A percentile compares a stretch with the other conserved stretches of the same genome.
Evolutionary conservation across 768 basidiomycete species (phyloP).

Genomic region (Kwoniella sp.): DNA sequence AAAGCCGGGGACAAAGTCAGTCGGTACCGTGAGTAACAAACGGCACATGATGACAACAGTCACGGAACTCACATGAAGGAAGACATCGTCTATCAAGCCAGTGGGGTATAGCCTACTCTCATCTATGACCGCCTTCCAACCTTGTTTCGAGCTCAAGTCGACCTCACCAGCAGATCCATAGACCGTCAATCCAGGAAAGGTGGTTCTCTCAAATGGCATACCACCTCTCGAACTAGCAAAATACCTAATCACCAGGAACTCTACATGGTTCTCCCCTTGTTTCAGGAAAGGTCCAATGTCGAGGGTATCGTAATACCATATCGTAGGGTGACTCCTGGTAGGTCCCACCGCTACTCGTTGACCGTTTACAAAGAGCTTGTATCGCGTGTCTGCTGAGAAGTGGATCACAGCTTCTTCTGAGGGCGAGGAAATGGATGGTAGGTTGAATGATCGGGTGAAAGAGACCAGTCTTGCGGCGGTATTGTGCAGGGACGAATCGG

Average conservation of each 20-base stretch:
- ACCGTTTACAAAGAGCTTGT: conserved; percentile 38
- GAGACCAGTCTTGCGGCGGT: conserved; percentile 21
- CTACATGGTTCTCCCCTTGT: conserved; percentile 22
- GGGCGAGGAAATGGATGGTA: conserved; percentile 1
- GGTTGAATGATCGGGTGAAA: conserved; percentile 15
- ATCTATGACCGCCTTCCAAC: conserved; percentile 16
- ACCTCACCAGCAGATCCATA: conserved; percentile 18
- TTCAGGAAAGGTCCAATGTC: conserved; percentile 24
- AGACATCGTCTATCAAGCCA: conserved; percentile 23
- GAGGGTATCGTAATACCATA: conserved; percentile 36
- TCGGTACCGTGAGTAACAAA: no score
- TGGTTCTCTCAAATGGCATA: conserved; percentile 33
- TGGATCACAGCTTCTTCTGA: conserved; percentile 12
- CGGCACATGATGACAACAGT: background rate
- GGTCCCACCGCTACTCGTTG: conserved; percentile 30
- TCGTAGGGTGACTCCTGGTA: conserved; percentile 15
- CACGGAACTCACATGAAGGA: conserved; percentile 19
- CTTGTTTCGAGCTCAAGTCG: conserved; percentile 9
- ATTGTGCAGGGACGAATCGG: conserved; percentile 8
- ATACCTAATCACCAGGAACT: conserved; percentile 30
- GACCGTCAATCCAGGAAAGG: conserved; percentile 29
- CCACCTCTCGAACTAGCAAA: conserved; percentile 26
- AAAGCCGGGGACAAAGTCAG: no score
- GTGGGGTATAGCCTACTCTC: conserved; percentile 20
- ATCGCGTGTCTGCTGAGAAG: conserved; percentile 34